These are phyloP conservation scores for Ophiostoma pallidulum DNA, from an alignment of 2,329 filamentous ascomycete species.

Conservation along the genomic window DNA sequence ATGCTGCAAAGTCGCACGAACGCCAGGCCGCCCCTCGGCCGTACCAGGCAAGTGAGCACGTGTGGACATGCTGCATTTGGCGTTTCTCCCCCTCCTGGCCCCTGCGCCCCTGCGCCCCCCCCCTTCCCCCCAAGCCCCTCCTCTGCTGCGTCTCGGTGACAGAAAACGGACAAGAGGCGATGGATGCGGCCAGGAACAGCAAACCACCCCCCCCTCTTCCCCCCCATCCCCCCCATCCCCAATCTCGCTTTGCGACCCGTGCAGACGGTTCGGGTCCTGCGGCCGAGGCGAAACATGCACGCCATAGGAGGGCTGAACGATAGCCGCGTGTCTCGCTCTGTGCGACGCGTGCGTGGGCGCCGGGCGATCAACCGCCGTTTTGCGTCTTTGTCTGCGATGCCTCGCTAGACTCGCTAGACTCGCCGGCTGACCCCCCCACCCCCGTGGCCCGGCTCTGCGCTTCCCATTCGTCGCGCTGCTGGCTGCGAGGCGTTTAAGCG, in stretches of 20 bases:
- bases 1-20: too few species aligned
- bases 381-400: too few species aligned
- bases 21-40: neutral
- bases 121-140: neutral
- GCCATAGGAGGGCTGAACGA: neutral
- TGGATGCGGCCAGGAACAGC: too few species aligned
- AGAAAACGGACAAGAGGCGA: neutral
- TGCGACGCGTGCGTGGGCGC: too few species aligned
- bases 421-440: neutral
- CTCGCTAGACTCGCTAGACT: too few species aligned
- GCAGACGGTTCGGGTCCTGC: slow-evolving; percentile 5
- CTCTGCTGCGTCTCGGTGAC: neutral
- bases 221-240: neutral
- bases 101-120: too few species aligned
- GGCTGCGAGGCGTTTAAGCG: too few species aligned
- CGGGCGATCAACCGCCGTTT: too few species aligned
- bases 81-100: neutral
- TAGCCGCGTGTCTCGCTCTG: too few species aligned
- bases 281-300: slow-evolving; percentile 3
- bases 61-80: slow-evolving; percentile 5
- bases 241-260: slow-evolving; percentile 6
- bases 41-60: slow-evolving; percentile 9
- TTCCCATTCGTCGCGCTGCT: slow-evolving; percentile 7
- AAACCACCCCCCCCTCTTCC: neutral
- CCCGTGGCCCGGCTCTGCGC: slow-evolving; percentile 4